Percentiles rank a stretch among this genome's conserved stretches.
These are phyloP conservation scores for Diplogelasinospora grovesii DNA, from an alignment of 495 filamentous ascomycete species.

Conservation along the genomic window DNA sequence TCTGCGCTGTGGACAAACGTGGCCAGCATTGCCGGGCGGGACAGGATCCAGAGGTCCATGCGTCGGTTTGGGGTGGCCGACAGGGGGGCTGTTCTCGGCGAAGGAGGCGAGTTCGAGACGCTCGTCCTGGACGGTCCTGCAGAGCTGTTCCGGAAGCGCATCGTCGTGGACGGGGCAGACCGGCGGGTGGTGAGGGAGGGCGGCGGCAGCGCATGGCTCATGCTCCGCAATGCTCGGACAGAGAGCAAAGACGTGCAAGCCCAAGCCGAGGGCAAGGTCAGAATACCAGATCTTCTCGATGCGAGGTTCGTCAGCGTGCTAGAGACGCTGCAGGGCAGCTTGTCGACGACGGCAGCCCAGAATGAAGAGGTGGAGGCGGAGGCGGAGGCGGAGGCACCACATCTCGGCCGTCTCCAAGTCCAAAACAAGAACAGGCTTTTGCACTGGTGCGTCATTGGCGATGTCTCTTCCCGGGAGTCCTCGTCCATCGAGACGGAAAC, in stretches of 20 bases:
- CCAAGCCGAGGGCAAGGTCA: slow-evolving; percentile 19
- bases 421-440: slow-evolving; percentile 7
- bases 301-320: slow-evolving; percentile 34
- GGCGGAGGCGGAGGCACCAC: not conserved
- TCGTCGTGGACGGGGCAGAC: slow-evolving; percentile 53
- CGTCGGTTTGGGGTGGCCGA: slow-evolving; percentile 58
- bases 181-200: slow-evolving; percentile 53
- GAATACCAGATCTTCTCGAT: slow-evolving; percentile 43
- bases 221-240: slow-evolving; percentile 50
- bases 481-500: slow-evolving; percentile 30
- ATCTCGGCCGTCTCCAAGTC: not conserved
- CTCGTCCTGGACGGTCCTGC: slow-evolving; percentile 74
- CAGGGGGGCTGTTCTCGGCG: slow-evolving; percentile 70
- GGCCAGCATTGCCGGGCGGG: slow-evolving; percentile 42
- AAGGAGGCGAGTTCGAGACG: slow-evolving; percentile 96
- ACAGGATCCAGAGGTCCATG: slow-evolving; percentile 55
- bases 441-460: slow-evolving; percentile 16
- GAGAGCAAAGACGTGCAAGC: slow-evolving; percentile 37
- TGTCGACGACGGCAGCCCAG: not conserved
- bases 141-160: slow-evolving; percentile 61
- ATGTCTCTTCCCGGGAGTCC: not conserved
- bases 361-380: not conserved
- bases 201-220: slow-evolving; percentile 64
- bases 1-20: slow-evolving; percentile 80
- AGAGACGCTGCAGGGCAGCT: no score